Percentiles rank a stretch among this genome's conserved stretches.
phyloP scores from a whole-genome alignment of 306 rosid genomes.

The Senna siamea region DNA sequence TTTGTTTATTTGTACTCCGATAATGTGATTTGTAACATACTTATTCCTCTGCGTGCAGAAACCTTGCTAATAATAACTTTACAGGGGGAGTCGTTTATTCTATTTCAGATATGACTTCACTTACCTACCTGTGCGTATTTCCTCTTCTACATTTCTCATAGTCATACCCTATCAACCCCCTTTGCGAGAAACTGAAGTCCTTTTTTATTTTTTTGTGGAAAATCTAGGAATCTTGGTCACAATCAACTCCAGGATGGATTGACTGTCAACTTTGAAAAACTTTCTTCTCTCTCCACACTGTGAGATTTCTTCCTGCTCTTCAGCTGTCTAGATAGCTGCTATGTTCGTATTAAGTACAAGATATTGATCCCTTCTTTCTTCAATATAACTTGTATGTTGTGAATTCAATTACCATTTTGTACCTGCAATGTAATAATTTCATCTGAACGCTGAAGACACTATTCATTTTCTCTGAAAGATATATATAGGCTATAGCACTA shows the following conservation, averaged over 20 bases:
- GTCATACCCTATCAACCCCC: constrained; percentile 15
- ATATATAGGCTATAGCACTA: constrained; percentile 1
- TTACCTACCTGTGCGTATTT: constrained; percentile 69
- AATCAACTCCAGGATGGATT: constrained; percentile 84
- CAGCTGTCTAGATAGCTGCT: constrained; percentile 35
- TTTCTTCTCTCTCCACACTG: constrained; percentile 74
- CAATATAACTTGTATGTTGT: neutral
- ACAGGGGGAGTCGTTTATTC: constrained; percentile 76
- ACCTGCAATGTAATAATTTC: constrained; percentile 4
- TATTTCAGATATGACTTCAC: constrained; percentile 63
- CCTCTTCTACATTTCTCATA: constrained; percentile 37
- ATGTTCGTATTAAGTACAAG: constrained; percentile 23
- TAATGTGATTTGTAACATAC: constrained; percentile 26
- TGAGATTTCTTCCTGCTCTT: constrained; percentile 55
- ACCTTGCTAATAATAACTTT: constrained; percentile 73
- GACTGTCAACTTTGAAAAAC: constrained; percentile 61
- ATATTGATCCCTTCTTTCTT: constrained; percentile 23
- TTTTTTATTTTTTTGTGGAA: constrained; percentile 22
- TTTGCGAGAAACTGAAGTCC: constrained; percentile 21
- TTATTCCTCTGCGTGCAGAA: constrained; percentile 60
- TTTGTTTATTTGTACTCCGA: constrained; percentile 21
- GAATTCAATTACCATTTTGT: neutral
- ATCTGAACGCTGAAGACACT: constrained; percentile 23
- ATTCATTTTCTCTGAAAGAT: constrained; percentile 9
- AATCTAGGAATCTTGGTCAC: constrained; percentile 76